These are phyloP conservation scores for Sporothrix schenckii DNA, from an alignment of 2,329 filamentous ascomycete genomes.

Conservation along the genomic window DNA sequence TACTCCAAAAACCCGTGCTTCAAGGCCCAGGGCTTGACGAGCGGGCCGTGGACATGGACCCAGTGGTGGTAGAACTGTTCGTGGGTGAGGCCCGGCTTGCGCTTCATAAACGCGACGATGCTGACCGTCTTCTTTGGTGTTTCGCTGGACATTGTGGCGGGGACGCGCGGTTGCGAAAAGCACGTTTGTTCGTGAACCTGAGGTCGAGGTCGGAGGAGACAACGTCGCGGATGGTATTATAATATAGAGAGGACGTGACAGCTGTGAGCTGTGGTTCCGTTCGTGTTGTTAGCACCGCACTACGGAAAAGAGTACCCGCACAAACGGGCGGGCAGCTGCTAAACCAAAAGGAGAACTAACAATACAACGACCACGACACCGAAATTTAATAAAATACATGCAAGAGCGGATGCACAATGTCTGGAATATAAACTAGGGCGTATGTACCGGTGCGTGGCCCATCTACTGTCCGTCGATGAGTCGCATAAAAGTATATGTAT, in stretches of 20 bases:
- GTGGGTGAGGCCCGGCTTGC: conserved; percentile 39
- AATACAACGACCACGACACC: neutral
- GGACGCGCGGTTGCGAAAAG: too few species aligned
- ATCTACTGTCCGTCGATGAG: neutral
- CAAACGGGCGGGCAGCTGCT: neutral
- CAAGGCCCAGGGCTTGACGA: conserved; percentile 43
- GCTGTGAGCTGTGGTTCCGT: too few species aligned
- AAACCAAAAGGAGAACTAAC: neutral
- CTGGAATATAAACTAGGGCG: too few species aligned
- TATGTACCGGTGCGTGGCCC: too few species aligned
- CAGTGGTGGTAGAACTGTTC: conserved; percentile 45
- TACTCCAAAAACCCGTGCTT: conserved; percentile 44
- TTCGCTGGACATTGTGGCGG: neutral
- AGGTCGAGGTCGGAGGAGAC: neutral
- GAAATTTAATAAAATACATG: neutral
- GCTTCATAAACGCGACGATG: conserved; percentile 32
- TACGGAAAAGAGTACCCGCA: conserved; percentile 25
- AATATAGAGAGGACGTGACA: neutral
- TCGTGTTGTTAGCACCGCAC: conserved; percentile 9
- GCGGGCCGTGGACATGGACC: conserved; percentile 42
- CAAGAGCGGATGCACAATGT: neutral
- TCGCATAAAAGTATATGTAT: neutral
- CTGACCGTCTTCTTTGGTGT: conserved; percentile 13
- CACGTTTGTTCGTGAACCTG: too few species aligned
- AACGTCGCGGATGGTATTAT: neutral